Conservation (phyloP, 225 moss, liverwort and hornwort species). For the Thuidium tamariscinum region DNA sequence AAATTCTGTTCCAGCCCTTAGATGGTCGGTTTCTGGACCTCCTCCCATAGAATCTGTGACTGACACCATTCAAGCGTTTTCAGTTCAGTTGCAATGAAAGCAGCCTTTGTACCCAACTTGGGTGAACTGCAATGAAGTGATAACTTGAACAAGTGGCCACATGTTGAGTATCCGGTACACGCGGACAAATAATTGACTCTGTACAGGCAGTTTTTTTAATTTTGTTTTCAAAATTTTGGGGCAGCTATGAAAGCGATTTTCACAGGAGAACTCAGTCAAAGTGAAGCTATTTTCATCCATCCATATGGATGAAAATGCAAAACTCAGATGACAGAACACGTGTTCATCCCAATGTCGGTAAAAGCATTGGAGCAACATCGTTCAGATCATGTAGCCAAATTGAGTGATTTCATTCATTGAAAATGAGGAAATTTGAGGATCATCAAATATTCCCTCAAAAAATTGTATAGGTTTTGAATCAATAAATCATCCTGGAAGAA, state of each 20-base stretch:
- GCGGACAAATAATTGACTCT: neutral
- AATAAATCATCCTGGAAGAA: no score
- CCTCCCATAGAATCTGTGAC: no score
- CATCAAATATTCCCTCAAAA: neutral
- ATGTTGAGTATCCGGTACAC: neutral
- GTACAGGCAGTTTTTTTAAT: neutral
- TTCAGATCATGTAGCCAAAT: neutral
- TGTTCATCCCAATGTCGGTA: neutral
- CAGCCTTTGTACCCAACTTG: neutral
- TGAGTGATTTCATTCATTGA: neutral
- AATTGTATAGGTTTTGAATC: neutral
- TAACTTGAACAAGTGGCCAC: neutral
- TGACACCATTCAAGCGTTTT: neutral
- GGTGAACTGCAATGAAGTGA: no score
- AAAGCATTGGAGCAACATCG: neutral
- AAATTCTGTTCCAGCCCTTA: no score
- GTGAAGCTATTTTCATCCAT: neutral
- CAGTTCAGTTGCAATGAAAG: neutral
- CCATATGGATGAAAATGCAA: rapidly evolving
- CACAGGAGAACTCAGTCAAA: rapidly evolving
- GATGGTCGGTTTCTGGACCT: no score
- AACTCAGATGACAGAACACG: neutral
- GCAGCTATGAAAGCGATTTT: rapidly evolving
- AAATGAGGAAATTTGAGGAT: rapidly evolving
- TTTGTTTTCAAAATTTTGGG: neutral